A percentile compares a stretch with the other conserved stretches of the same genome.
Evolutionary conservation across 495 filamentous ascomycete genomes (phyloP).

Genomic region (Penicillium paxilli): DNA sequence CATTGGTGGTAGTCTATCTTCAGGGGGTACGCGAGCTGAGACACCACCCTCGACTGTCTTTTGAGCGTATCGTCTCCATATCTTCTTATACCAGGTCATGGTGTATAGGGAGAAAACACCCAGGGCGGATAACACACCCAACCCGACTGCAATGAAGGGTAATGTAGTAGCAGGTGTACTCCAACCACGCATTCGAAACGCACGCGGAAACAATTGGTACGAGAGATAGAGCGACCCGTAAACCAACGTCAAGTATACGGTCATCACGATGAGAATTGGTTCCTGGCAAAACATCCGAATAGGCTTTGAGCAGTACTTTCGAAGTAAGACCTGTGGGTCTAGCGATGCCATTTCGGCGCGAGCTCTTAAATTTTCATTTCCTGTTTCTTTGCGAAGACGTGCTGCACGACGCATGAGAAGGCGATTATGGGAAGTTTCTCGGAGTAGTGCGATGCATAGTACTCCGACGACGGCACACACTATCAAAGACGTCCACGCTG

Average conservation of each 20-base stretch:
- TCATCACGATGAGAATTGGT: slow-evolving; percentile 52
- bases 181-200: slow-evolving; percentile 48
- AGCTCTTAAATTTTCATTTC: slow-evolving; percentile 52
- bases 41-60: neutral
- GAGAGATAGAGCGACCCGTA: slow-evolving; percentile 57
- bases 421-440: slow-evolving; percentile 52
- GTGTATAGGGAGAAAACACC: slow-evolving; percentile 22
- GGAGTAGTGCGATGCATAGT: slow-evolving; percentile 53
- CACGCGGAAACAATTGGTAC: slow-evolving; percentile 52
- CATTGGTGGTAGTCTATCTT: slow-evolving; percentile 53
- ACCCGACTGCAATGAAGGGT: slow-evolving; percentile 53
- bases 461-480: slow-evolving; percentile 51
- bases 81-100: slow-evolving; percentile 24
- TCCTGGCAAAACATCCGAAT: slow-evolving; percentile 51
- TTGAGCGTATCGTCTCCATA: slow-evolving; percentile 15
- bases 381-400: slow-evolving; percentile 49
- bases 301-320: slow-evolving; percentile 52
- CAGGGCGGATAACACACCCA: slow-evolving; percentile 36
- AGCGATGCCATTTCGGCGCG: slow-evolving; percentile 48
- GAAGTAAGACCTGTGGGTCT: slow-evolving; percentile 34
- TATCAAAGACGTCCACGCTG: slow-evolving; percentile 54
- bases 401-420: slow-evolving; percentile 49
- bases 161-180: slow-evolving; percentile 34
- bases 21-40: slow-evolving; percentile 31
- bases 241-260: slow-evolving; percentile 40